phyloP scores from a whole-genome alignment of 495 filamentous ascomycete genomes.

The Acidomyces sp. region DNA sequence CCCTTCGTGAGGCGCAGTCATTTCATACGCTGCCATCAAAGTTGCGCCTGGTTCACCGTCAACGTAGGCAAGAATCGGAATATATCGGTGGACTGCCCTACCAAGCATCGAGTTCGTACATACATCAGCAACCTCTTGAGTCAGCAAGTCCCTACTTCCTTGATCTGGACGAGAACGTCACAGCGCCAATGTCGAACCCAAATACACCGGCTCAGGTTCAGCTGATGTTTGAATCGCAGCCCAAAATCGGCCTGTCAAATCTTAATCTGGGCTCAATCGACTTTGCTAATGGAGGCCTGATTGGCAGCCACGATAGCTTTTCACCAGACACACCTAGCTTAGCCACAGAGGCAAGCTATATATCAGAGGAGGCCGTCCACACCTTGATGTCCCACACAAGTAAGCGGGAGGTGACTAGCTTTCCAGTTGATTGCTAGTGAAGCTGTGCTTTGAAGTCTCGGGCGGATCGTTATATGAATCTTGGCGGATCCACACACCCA shows the following conservation, averaged over 20 bases:
- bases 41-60: constrained; percentile 5
- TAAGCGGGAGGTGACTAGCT: constrained; percentile 9
- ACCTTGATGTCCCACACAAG: constrained; percentile 2
- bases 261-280: constrained; percentile 4
- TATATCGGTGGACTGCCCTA: neutral
- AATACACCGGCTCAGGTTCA: constrained; percentile 4
- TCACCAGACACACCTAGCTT: constrained; percentile 9
- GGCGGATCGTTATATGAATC: too few relatives aligned
- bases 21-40: neutral
- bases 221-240: neutral
- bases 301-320: constrained; percentile 9
- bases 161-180: neutral
- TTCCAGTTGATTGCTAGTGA: constrained; percentile 5
- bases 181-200: neutral
- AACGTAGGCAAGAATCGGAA: neutral
- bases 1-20: constrained; percentile 7
- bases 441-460: too few relatives aligned
- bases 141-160: constrained; percentile 14
- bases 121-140: neutral
- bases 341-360: constrained; percentile 10
- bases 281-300: constrained; percentile 5
- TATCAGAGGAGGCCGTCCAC: constrained; percentile 11
- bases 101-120: neutral
- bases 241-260: constrained; percentile 2
- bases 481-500: too few relatives aligned